Evolutionary conservation across 2,329 filamentous ascomycete species (phyloP).

Genomic region (Coniochaeta sp.): DNA sequence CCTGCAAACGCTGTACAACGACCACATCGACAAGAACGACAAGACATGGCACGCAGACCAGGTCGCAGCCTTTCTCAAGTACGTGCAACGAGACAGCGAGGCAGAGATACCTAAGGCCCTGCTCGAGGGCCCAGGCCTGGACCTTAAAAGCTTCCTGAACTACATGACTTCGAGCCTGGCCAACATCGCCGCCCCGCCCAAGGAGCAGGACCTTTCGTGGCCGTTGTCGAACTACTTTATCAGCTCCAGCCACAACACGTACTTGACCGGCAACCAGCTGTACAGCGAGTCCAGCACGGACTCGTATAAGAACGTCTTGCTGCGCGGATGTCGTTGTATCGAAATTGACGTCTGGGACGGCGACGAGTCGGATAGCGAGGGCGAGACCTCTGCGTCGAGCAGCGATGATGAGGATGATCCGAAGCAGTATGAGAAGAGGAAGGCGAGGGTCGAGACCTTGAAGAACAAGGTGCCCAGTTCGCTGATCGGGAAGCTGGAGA

Average conservation of each 20-base stretch:
- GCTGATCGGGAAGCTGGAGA: constrained; percentile 37
- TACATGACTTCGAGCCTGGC: constrained; percentile 48
- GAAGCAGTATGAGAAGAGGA: constrained; percentile 57
- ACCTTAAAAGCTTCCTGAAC: constrained; percentile 40
- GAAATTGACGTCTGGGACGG: constrained; percentile 97
- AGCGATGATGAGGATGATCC: constrained; percentile 36
- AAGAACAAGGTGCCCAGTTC: constrained; percentile 46
- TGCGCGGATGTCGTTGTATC: constrained; percentile 81
- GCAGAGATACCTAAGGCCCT: constrained; percentile 16
- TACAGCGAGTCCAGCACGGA: constrained; percentile 81
- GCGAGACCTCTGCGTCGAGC: constrained; percentile 36
- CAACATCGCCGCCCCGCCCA: constrained; percentile 25
- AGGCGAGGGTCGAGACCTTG: constrained; percentile 55
- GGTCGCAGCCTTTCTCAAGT: constrained; percentile 36
- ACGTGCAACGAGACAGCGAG: constrained; percentile 35
- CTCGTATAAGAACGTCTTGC: constrained; percentile 76
- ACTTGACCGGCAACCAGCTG: constrained; percentile 82
- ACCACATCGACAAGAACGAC: constrained; percentile 30
- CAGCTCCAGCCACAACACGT: constrained; percentile 92
- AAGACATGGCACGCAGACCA: constrained; percentile 38
- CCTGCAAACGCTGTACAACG: constrained; percentile 38
- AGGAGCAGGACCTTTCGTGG: constrained; percentile 53
- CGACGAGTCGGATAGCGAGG: constrained; percentile 58
- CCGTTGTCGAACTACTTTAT: constrained; percentile 90
- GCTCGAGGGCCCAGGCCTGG: constrained; percentile 24